Evolutionary conservation across 2,329 filamentous ascomycete species (phyloP), one percentile per base, ranked within the genome.

Genomic region (Epichloe sp.): DNA sequence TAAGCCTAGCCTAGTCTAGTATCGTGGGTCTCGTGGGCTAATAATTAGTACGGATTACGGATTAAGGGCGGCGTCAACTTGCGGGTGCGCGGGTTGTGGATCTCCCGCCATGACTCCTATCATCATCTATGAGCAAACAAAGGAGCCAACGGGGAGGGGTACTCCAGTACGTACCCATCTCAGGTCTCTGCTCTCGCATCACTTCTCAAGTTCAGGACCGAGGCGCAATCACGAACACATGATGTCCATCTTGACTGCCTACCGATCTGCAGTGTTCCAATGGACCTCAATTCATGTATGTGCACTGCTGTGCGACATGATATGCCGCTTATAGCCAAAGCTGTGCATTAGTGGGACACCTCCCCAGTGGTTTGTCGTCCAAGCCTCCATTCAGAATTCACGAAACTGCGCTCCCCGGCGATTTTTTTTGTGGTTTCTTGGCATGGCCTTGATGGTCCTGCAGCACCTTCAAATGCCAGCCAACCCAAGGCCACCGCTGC

Each of bases 391-490:
- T 42, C 31, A 17, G 14, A 31, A 31, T 31, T 8, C 26, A 26
- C 7, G 26, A 31, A 31, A 4, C 26, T 31, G 26, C 26, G 8
- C 26, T 31, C 26, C 8, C 26, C 26, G 26, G 26, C 26, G 26
- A 31, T 31, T 31, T 31, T 31, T 31, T 31, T 31, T 31, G 26
- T 31, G 26, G 26, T 11, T 31, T 31, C 7, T 3, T 11, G 26
- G 1, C 26, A 10, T 31, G 26, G 26, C 7, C 26, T 10, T 31
- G 8, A 31, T 52, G 54, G 48, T 45, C 46, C 42, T 55, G 55
- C 55, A 53, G 53, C 53, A 48, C 49, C 42, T 47, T 41, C 44
- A 50, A 46, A 38, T 44, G 48, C 48, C 46, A 56, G 31, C 53
- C 53, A 54, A 50, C 48, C 50, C 48, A 45, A 34, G 48, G 38